A percentile compares a stretch with the other conserved stretches of the same genome.
Evolutionary conservation across 2,329 filamentous ascomycete genomes (phyloP).

Genomic region (Colletotrichum tamarilloi): DNA sequence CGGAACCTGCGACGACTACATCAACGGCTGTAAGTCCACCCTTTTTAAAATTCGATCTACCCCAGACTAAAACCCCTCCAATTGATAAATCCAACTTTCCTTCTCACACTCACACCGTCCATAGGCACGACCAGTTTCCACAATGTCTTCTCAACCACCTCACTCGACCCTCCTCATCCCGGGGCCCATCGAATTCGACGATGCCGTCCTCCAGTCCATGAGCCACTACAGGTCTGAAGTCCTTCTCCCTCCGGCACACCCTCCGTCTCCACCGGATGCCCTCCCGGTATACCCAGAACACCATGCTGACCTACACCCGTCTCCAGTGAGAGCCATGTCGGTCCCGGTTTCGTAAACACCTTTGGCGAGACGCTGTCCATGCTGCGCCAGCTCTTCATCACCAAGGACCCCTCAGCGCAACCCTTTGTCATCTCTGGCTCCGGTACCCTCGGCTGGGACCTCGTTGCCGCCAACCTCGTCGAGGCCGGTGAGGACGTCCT

Average conservation of each 20-base stretch:
- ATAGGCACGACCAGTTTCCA: constrained; percentile 39
- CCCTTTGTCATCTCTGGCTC: constrained; percentile 95
- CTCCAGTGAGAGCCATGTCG: constrained; percentile 90
- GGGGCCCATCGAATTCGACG: constrained; percentile 97
- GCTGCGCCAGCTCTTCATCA: constrained; percentile 95
- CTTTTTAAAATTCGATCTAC: background rate
- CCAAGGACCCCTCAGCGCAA: constrained; percentile 82
- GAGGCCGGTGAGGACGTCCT: constrained; percentile 91
- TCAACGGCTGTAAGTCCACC: constrained; percentile 21
- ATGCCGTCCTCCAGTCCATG: constrained; percentile 96
- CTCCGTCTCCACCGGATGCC: constrained; percentile 8
- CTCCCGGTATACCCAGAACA: background rate
- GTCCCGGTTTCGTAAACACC: constrained; percentile 85
- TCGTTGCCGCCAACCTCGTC: constrained; percentile 92
- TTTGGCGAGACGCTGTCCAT: constrained; percentile 92
- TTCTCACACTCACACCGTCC: constrained; percentile 14
- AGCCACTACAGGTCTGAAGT: constrained; percentile 83
- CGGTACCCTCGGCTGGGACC: constrained; percentile 95
- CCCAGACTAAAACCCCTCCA: background rate
- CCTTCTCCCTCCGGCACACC: background rate
- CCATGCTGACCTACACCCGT: constrained; percentile 31
- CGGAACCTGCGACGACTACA: constrained; percentile 28
- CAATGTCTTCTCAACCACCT: constrained; percentile 71
- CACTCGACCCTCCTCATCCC: constrained; percentile 89
- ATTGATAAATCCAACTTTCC: constrained; percentile 4